phyloP scores from a whole-genome alignment of 176 grass and related monocot genomes.

The Musa itinerans region DNA sequence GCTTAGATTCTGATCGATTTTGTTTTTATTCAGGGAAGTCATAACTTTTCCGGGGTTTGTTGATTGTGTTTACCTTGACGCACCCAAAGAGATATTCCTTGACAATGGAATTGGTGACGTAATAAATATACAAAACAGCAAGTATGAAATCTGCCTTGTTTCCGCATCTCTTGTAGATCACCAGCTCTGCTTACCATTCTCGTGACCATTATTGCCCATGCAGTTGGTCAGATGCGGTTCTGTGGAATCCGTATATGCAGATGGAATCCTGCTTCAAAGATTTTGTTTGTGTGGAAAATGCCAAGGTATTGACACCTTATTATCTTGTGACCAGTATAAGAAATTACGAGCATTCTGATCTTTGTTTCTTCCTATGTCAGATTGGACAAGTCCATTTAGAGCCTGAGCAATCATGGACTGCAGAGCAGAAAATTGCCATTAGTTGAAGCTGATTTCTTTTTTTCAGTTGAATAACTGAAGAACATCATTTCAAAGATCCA shows the following conservation, averaged over 20 bases:
- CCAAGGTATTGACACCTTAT: conserved; percentile 36
- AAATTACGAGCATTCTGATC: conserved; percentile 23
- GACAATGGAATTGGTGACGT: conserved; percentile 93
- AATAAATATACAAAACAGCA: conserved; percentile 59
- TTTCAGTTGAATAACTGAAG: no score
- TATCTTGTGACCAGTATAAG: conserved; percentile 1
- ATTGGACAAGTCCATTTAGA: conserved; percentile 49
- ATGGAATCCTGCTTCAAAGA: conserved; percentile 97
- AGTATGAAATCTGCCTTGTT: conserved; percentile 30
- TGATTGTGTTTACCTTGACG: conserved; percentile 74
- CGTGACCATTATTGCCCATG: conserved; percentile 20
- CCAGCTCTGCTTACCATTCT: conserved; percentile 1
- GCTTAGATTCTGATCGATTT: conserved; percentile 14
- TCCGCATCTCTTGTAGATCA: neutral
- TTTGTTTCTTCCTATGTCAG: conserved; percentile 28
- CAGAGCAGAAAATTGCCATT: conserved; percentile 50
- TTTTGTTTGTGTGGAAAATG: conserved; percentile 99
- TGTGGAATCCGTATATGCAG: conserved; percentile 92
- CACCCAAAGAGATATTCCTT: conserved; percentile 52
- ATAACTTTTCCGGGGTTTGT: conserved; percentile 86
- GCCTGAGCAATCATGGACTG: conserved; percentile 60
- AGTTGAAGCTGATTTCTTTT: conserved; percentile 5
- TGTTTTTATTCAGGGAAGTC: conserved; percentile 55
- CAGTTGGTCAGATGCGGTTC: conserved; percentile 90
- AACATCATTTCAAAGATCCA: no score